These are phyloP conservation scores for Lobulomyces angularis DNA, from an alignment of 192 early-diverging fungal genomes.

Conservation along the genomic window DNA sequence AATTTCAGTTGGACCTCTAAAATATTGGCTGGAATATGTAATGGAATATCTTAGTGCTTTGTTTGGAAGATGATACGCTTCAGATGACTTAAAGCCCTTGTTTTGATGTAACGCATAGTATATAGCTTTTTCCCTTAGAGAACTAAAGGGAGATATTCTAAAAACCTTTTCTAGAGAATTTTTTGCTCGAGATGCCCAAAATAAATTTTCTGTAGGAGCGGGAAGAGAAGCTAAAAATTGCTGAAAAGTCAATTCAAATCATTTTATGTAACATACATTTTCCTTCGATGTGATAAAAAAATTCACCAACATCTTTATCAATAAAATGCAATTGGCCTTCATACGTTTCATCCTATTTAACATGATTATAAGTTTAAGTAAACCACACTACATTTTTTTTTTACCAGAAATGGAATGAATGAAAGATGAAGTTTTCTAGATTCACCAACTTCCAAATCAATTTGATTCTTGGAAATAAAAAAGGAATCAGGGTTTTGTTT, in stretches of 20 bases:
- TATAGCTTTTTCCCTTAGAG: constrained; percentile 29
- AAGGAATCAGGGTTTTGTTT: no score
- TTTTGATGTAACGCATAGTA: constrained; percentile 9
- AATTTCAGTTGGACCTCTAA: constrained; percentile 31
- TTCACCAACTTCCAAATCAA: no score
- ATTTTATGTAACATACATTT: constrained; percentile 13
- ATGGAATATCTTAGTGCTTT: constrained; percentile 20
- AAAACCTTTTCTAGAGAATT: constrained; percentile 30
- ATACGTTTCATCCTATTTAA: no score
- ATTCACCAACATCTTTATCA: constrained; percentile 32
- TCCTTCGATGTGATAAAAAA: constrained; percentile 32
- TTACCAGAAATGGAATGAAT: no score
- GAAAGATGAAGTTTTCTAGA: no score
- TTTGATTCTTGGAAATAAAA: no score
- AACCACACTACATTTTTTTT: no score
- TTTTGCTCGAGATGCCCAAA: constrained; percentile 28
- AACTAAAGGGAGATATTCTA: constrained; percentile 21
- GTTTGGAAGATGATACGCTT: constrained; percentile 19
- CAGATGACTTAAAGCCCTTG: constrained; percentile 1
- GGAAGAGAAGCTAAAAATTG: no score
- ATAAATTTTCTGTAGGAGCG: no score
- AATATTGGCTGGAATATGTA: constrained; percentile 27
- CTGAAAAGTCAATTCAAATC: no score
- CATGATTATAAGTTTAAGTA: no score
- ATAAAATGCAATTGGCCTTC: constrained; percentile 28